A percentile compares a stretch with the other conserved stretches of the same genome.
Conservation (phyloP, 1,139 yeast species). For the Candida pseudoviswanathii region DNA sequence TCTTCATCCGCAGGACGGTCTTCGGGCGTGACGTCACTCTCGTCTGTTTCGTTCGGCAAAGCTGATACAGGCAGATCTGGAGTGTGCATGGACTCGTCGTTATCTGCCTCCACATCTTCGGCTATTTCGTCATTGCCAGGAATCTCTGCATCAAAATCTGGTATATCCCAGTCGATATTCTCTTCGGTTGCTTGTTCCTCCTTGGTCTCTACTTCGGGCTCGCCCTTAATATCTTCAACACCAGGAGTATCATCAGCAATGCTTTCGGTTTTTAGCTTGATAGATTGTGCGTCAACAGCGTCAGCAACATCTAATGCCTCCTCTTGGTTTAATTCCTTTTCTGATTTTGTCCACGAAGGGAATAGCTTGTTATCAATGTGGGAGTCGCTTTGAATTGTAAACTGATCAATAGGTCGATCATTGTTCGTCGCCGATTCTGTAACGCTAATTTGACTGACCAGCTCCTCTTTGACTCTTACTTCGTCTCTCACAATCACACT, state of each 20-base stretch:
- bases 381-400: not conserved
- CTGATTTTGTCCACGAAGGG: constrained; percentile 1
- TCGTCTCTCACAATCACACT: not conserved
- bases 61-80: not conserved
- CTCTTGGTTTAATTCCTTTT: not conserved
- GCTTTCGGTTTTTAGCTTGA: no score
- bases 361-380: not conserved
- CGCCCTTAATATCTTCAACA: no score
- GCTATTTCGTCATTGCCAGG: not conserved
- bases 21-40: not conserved
- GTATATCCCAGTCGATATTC: constrained; percentile 1
- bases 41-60: not conserved
- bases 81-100: not conserved
- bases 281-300: no score
- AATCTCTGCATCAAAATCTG: constrained; percentile 3
- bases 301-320: not conserved
- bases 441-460: not conserved
- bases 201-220: not conserved
- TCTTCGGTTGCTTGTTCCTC: not conserved
- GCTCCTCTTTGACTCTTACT: not conserved
- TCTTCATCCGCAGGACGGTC: not conserved
- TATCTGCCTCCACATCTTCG: no score
- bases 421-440: not conserved
- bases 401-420: constrained; percentile 1
- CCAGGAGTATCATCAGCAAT: no score